Evolutionary conservation across 352 stramenopile genomes (phyloP).

Genomic region (Phytophthora aleatoria): DNA sequence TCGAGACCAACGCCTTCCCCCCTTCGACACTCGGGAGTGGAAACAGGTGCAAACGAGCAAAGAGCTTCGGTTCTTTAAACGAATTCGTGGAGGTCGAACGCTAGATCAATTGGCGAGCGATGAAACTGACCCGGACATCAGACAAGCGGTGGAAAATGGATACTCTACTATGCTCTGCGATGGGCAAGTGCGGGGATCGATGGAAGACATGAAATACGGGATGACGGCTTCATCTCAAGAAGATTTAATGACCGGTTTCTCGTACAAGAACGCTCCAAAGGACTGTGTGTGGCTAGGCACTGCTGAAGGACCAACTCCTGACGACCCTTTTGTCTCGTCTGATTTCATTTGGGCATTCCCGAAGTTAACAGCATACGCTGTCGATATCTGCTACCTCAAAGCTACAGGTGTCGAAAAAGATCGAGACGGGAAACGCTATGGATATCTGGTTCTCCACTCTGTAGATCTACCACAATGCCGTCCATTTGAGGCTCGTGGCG

Average conservation of each 20-base stretch:
- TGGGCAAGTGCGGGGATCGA: conserved; percentile 40
- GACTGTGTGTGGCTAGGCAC: conserved; percentile 51
- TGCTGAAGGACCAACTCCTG: conserved; percentile 31
- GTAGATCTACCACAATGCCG: conserved; percentile 42
- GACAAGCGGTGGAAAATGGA: conserved; percentile 29
- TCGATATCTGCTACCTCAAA: conserved; percentile 53
- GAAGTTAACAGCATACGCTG: conserved; percentile 25
- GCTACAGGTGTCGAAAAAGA: conserved; percentile 41
- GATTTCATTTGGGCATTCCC: conserved; percentile 54
- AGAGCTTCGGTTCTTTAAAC: conserved; percentile 50
- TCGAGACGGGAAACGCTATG: conserved; percentile 36
- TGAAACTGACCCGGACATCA: conserved; percentile 29
- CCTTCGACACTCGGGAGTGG: conserved; percentile 53
- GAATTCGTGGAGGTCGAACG: conserved; percentile 29
- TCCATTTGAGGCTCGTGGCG: conserved; percentile 33
- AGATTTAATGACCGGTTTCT: conserved; percentile 44
- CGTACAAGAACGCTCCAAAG: conserved; percentile 36
- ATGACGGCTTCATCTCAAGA: conserved; percentile 37
- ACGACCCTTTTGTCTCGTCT: conserved; percentile 47
- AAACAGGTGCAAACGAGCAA: conserved; percentile 39
- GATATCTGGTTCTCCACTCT: conserved; percentile 48
- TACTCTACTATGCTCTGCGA: conserved; percentile 44
- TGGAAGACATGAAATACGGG: conserved; percentile 57
- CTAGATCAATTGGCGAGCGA: conserved; percentile 33
- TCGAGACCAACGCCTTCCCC: conserved; percentile 27